Conservation (phyloP, 2,329 filamentous ascomycete genomes). For the Cercospora sp. region DNA sequence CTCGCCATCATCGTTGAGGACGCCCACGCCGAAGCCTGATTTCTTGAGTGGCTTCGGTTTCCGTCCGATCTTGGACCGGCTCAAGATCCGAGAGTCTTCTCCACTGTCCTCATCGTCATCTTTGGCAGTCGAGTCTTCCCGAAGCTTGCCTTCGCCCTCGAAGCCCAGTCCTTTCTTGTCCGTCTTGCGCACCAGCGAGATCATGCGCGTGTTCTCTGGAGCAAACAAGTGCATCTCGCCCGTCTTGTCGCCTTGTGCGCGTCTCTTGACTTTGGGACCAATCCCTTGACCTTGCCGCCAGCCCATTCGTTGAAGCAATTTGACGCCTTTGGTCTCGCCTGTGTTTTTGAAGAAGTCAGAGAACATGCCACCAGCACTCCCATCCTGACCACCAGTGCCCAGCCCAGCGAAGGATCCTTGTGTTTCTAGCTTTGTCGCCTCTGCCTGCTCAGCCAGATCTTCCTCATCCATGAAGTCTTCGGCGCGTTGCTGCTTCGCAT, state of each 20-base stretch:
- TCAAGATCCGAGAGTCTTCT: slow-evolving; percentile 36
- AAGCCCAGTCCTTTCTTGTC: slow-evolving; percentile 72
- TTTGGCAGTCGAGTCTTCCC: slow-evolving; percentile 36
- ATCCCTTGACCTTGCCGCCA: slow-evolving; percentile 95
- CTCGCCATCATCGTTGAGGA: slow-evolving; percentile 89
- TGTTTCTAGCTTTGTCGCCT: slow-evolving; percentile 73
- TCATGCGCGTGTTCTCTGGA: slow-evolving; percentile 73
- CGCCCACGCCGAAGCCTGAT: slow-evolving; percentile 80
- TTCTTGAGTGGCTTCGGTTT: slow-evolving; percentile 56
- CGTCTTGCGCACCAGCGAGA: slow-evolving; percentile 64
- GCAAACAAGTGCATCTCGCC: slow-evolving; percentile 71
- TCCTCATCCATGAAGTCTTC: slow-evolving; percentile 99
- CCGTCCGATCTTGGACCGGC: slow-evolving; percentile 32
- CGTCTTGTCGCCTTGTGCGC: slow-evolving; percentile 65
- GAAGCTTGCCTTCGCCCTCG: slow-evolving; percentile 58
- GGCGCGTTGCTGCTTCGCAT: slow-evolving; percentile 59
- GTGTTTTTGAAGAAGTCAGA: slow-evolving; percentile 70
- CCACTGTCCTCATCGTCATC: slow-evolving; percentile 38
- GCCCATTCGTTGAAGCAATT: slow-evolving; percentile 86
- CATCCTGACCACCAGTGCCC: slow-evolving; percentile 63
- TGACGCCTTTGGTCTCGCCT: slow-evolving; percentile 84
- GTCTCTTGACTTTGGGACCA: slow-evolving; percentile 78
- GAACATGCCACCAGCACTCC: slow-evolving; percentile 53
- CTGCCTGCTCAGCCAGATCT: slow-evolving; percentile 82
- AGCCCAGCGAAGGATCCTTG: slow-evolving; percentile 72